These are phyloP conservation scores for Echium plantagineum DNA, from an alignment of 257 asterid genomes.

Conservation along the genomic window DNA sequence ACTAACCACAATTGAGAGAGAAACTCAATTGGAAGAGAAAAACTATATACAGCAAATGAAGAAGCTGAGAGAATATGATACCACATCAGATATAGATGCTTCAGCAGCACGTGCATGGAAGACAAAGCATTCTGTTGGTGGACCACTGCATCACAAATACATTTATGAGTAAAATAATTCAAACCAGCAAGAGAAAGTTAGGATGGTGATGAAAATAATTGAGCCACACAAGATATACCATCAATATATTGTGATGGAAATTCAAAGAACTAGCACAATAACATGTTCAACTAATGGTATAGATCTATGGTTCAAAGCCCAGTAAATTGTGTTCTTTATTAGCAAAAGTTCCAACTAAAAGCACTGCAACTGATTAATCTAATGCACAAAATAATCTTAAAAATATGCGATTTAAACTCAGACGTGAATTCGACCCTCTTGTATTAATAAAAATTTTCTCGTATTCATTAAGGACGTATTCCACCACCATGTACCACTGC, in stretches of 20 bases:
- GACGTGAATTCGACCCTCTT: no score
- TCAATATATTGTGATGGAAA: background rate
- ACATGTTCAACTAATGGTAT: background rate
- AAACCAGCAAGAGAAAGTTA: background rate
- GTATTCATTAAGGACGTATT: no score
- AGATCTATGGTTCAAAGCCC: no score
- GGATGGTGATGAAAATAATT: background rate
- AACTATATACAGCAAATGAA: background rate
- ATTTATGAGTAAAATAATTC: background rate
- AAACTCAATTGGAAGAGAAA: background rate
- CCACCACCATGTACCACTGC: no score
- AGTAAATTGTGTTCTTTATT: no score
- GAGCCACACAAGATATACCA: background rate
- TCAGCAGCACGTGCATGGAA: conserved; percentile 85
- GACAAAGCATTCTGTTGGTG: conserved; percentile 90
- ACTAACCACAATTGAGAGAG: background rate
- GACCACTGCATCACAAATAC: conserved; percentile 56
- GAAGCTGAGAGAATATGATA: conserved; percentile 9
- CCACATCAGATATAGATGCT: conserved; percentile 63
- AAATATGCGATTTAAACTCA: no score
- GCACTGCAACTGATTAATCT: no score
- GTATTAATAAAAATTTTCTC: no score
- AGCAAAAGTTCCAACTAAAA: no score
- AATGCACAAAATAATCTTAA: no score
- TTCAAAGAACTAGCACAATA: background rate